Base-by-base conservation (phyloP, 805 yeast genomes). In the Lipomyces starkeyi region DNA sequence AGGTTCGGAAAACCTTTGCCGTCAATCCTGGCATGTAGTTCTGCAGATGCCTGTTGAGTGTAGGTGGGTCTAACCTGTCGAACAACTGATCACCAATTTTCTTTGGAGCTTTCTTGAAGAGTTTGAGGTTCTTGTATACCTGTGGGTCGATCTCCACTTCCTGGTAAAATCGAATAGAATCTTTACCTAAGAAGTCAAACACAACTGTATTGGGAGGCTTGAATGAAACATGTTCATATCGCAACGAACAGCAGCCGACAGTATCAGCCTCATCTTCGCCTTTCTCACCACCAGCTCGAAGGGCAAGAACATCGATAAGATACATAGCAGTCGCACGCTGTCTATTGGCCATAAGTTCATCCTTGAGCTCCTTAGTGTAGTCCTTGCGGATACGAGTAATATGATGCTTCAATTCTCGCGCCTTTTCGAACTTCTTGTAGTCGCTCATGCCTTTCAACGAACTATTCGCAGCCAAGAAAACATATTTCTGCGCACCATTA, bases 261-360 rank as follows among this genome's bases (percentile, higher is more conserved):
- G 98, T 94, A 77, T 94, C 98, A 2, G 98, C 98, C 77, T 93
- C 98, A 73, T 94, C 98, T 2, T 94, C 98, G 11, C 94, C 90
- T 78, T 94, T 94, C 79, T 94, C 98, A 74, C 98, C 97, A 77
- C 98, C 98, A 1, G 98, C 98, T 89, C 98, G 91, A 72, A 94
- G 84, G 0, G 98, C 98, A 75, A 94, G 88, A 2, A 89, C 87
- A 81, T 94, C 98, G 76, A 94, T 93, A 59, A 94, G 83, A 78
- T 94, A 94, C 59, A 94, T 91, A 2, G 97, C 97, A 0, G 95
- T 91, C 5, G 98, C 98, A 75, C 93, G 86, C 80, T 94, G 98
- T 71, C 98, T 85, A 64, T 90, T 91, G 62, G 87, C 84, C 97
- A 91, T 94, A 49, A 89, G 77, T 70, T 86, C 86, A 71, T 90